phyloP scores from a whole-genome alignment of 768 basidiomycete genomes.

The Mycena galopus region DNA sequence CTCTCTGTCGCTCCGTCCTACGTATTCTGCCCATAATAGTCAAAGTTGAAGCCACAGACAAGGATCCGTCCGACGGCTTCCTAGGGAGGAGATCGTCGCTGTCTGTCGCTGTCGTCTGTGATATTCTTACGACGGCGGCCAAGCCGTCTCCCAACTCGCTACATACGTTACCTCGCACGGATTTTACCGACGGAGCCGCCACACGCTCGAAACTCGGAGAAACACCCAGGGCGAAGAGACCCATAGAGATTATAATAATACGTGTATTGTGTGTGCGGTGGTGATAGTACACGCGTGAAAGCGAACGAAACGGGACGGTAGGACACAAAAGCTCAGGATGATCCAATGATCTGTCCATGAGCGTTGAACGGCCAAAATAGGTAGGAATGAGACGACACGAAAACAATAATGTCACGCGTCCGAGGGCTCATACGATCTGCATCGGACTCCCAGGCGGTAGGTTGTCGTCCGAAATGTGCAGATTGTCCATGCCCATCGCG shows the following conservation, averaged over 20 bases:
- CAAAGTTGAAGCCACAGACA: background rate
- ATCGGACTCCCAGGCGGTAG: constrained; percentile 42
- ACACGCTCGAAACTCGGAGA: constrained; percentile 13
- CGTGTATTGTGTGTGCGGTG: constrained; percentile 34
- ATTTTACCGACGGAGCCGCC: constrained; percentile 13
- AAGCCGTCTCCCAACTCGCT: no score
- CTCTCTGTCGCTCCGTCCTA: background rate
- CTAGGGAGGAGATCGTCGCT: background rate
- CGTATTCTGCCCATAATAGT: constrained; percentile 1
- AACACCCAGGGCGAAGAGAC: background rate
- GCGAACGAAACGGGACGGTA: background rate
- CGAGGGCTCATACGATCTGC: constrained; percentile 34
- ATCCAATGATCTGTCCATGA: constrained; percentile 25
- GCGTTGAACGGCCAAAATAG: constrained; percentile 5
- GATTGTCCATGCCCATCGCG: constrained; percentile 43
- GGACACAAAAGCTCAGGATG: background rate
- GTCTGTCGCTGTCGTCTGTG: background rate
- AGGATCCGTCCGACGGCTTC: constrained; percentile 5
- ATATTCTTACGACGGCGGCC: background rate
- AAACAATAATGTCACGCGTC: background rate
- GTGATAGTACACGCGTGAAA: constrained; percentile 17
- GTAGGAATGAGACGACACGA: background rate
- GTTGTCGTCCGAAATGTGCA: constrained; percentile 38
- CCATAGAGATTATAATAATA: constrained; percentile 17
- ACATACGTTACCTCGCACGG: no score